Conservation (phyloP, 2,329 filamentous ascomycete genomes). For the Lecanicillium sp. region DNA sequence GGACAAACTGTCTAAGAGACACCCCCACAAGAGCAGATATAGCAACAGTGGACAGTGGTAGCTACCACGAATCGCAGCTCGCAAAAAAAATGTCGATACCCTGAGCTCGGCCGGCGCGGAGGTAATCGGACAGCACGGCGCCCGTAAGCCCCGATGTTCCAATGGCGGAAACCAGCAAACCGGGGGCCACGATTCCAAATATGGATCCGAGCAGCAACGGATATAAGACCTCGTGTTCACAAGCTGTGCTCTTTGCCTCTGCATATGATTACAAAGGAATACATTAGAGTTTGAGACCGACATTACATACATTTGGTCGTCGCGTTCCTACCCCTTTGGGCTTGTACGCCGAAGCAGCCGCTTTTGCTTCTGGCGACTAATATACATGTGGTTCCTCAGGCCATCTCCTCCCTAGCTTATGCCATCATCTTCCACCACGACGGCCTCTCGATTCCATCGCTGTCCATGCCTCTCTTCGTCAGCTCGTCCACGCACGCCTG, state of each 20-base stretch:
- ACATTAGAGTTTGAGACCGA: too few species aligned
- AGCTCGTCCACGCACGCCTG: neutral
- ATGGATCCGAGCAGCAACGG: neutral
- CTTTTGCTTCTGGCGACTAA: too few species aligned
- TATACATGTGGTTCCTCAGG: too few species aligned
- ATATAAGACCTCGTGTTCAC: too few species aligned
- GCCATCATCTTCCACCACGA: neutral
- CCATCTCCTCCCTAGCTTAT: neutral
- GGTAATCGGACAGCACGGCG: slow-evolving; percentile 1
- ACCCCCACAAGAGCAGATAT: too few species aligned
- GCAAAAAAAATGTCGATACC: neutral
- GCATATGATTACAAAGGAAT: too few species aligned
- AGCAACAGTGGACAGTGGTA: too few species aligned
- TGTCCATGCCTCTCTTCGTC: neutral
- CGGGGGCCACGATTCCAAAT: neutral
- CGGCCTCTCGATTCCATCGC: neutral
- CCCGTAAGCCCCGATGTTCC: neutral
- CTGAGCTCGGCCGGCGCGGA: neutral
- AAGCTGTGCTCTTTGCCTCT: too few species aligned
- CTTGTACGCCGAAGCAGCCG: too few species aligned
- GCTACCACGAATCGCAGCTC: neutral
- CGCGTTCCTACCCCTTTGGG: too few species aligned
- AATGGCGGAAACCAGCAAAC: neutral
- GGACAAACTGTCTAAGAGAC: too few species aligned
- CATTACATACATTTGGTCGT: too few species aligned